These are phyloP conservation scores for Cucumis cinereus DNA, from an alignment of 306 rosid species.

Conservation along the genomic window DNA sequence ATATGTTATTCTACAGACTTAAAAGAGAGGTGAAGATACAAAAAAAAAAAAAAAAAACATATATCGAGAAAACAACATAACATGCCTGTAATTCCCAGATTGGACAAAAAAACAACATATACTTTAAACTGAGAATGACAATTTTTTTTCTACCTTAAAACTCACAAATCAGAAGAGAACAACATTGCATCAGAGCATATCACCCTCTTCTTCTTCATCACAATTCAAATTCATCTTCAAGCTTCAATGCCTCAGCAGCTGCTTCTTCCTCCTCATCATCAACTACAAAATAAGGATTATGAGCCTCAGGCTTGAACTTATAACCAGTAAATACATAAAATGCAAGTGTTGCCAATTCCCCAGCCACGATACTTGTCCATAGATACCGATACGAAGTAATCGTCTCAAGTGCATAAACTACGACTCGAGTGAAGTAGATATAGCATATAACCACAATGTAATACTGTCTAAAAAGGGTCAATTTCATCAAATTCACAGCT, in stretches of 20 bases:
- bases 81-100: slow-evolving; percentile 1
- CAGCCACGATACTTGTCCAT: slow-evolving; percentile 89
- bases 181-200: background rate
- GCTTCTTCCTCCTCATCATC: slow-evolving; percentile 98
- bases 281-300: slow-evolving; percentile 78
- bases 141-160: background rate
- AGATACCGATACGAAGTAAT: slow-evolving; percentile 82
- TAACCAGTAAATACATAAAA: slow-evolving; percentile 76
- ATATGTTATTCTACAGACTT: slow-evolving; percentile 6
- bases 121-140: background rate
- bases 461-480: slow-evolving; percentile 81
- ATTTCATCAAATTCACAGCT: slow-evolving; percentile 85
- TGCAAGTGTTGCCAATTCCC: slow-evolving; percentile 72
- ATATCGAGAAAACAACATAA: background rate
- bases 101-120: background rate
- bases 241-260: slow-evolving; percentile 82
- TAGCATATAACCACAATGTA: slow-evolving; percentile 85
- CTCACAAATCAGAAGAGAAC: background rate
- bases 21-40: background rate
- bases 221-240: slow-evolving; percentile 89
- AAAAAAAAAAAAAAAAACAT: background rate
- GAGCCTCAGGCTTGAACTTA: slow-evolving; percentile 91
- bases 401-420: slow-evolving; percentile 83
- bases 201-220: slow-evolving; percentile 14
- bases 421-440: slow-evolving; percentile 88